Conservation (phyloP, 2,329 filamentous ascomycete species). For the Calonectria montana region DNA sequence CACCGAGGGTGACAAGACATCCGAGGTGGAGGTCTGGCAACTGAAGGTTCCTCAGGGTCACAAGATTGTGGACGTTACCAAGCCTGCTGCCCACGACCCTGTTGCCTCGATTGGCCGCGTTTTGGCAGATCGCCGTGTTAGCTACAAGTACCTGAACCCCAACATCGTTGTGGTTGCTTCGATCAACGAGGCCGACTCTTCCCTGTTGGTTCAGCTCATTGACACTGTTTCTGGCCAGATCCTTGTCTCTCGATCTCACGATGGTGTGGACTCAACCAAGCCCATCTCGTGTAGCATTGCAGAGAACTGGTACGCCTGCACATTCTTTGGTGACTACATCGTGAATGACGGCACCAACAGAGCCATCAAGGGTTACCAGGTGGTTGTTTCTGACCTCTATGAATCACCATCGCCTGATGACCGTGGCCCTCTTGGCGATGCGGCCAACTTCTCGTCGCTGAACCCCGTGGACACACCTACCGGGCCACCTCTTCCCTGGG, state of each 20-base stretch:
- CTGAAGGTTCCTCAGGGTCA: slow-evolving; percentile 76
- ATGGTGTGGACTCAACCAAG: slow-evolving; percentile 78
- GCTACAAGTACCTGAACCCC: slow-evolving; percentile 96
- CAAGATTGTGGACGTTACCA: slow-evolving; percentile 74
- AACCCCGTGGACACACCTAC: slow-evolving; percentile 69
- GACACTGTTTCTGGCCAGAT: slow-evolving; percentile 88
- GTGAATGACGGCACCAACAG: slow-evolving; percentile 65
- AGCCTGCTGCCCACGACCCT: slow-evolving; percentile 80
- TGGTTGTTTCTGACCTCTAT: slow-evolving; percentile 89
- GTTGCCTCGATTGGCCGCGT: slow-evolving; percentile 96
- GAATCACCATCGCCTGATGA: slow-evolving; percentile 88
- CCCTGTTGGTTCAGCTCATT: slow-evolving; percentile 80
- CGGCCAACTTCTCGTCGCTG: slow-evolving; percentile 82
- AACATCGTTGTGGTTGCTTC: slow-evolving; percentile 84
- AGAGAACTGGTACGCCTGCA: slow-evolving; percentile 96
- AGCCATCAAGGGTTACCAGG: slow-evolving; percentile 82
- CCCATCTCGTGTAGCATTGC: slow-evolving; percentile 82
- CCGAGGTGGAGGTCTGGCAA: slow-evolving; percentile 73
- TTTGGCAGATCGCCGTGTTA: slow-evolving; percentile 88
- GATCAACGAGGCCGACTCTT: slow-evolving; percentile 66
- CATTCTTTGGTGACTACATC: slow-evolving; percentile 74
- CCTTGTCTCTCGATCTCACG: slow-evolving; percentile 76
- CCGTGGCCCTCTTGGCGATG: slow-evolving; percentile 79
- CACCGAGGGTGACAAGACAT: slow-evolving; percentile 52
- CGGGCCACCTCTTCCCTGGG: slow-evolving; percentile 74